Conservation (phyloP, 2,329 filamentous ascomycete genomes). For the Emydomyces testavorans region DNA sequence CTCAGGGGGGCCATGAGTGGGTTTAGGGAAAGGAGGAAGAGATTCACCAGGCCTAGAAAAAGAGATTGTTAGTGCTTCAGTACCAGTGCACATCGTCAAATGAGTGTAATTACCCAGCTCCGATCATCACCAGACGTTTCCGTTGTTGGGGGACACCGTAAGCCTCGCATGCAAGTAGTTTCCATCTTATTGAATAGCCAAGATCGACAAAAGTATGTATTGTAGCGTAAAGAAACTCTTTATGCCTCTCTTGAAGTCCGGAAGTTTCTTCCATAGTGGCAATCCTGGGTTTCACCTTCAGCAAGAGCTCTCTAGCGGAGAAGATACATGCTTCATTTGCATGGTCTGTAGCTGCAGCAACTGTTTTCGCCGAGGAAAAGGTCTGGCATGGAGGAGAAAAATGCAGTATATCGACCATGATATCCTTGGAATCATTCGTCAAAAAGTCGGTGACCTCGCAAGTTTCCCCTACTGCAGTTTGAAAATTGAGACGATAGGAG, state of each 20-base stretch:
- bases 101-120: conserved; percentile 38
- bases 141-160: conserved; percentile 42
- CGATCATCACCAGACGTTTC: conserved; percentile 42
- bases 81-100: neutral
- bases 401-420: conserved; percentile 57
- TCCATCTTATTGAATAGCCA: conserved; percentile 62
- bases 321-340: conserved; percentile 51
- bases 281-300: conserved; percentile 51
- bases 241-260: conserved; percentile 49
- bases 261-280: conserved; percentile 71
- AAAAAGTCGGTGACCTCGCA: conserved; percentile 39
- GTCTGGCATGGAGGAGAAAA: conserved; percentile 67
- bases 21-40: conserved; percentile 53
- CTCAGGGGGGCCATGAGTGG: conserved; percentile 43
- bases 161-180: conserved; percentile 41
- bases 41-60: conserved; percentile 54
- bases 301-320: conserved; percentile 42
- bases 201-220: conserved; percentile 52
- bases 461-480: conserved; percentile 25
- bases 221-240: conserved; percentile 47
- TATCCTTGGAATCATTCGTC: conserved; percentile 22
- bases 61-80: conserved; percentile 16
- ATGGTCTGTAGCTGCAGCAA: conserved; percentile 47
- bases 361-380: conserved; percentile 61
- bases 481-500: conserved; percentile 52